Conservation (phyloP, 2,329 filamentous ascomycete species). For the Bertia moriformis region DNA sequence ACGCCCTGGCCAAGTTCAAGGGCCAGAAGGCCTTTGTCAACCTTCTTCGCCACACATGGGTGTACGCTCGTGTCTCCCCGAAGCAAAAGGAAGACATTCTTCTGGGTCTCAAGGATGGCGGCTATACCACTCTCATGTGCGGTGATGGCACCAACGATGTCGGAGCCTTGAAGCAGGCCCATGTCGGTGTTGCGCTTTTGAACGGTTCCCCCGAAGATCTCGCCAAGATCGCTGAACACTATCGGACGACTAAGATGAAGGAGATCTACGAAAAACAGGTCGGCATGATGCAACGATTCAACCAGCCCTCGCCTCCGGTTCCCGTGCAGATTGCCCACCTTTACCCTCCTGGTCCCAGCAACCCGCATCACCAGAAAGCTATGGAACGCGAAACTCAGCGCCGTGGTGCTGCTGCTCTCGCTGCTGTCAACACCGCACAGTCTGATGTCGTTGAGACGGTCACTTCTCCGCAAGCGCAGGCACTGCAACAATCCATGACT, state of each 20-base stretch:
- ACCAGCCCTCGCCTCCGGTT: slow-evolving; percentile 81
- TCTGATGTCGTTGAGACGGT: slow-evolving; percentile 45
- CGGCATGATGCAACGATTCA: slow-evolving; percentile 83
- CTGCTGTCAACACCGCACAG: slow-evolving; percentile 38
- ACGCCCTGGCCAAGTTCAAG: slow-evolving; percentile 79
- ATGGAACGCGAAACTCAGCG: slow-evolving; percentile 71
- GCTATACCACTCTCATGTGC: slow-evolving; percentile 97
- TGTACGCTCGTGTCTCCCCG: slow-evolving; percentile 92
- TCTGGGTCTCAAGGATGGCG: slow-evolving; percentile 87
- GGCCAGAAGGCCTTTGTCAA: slow-evolving; percentile 60
- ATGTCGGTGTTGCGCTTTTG: slow-evolving; percentile 87
- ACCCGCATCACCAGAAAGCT: slow-evolving; percentile 89
- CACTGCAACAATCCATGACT: slow-evolving; percentile 30
- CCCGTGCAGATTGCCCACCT: slow-evolving; percentile 86
- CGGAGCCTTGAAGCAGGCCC: slow-evolving; percentile 91
- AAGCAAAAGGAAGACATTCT: slow-evolving; percentile 99
- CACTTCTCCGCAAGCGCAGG: slow-evolving; percentile 49
- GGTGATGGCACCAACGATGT: slow-evolving; percentile 98
- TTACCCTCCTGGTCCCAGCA: slow-evolving; percentile 77
- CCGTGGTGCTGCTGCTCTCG: slow-evolving; percentile 37
- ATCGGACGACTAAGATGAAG: slow-evolving; percentile 93
- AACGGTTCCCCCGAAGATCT: slow-evolving; percentile 90
- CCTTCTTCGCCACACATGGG: slow-evolving; percentile 81
- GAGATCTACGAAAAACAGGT: slow-evolving; percentile 96
- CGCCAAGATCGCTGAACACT: slow-evolving; percentile 80